These are phyloP conservation scores for Saitozyma sp. DNA, from an alignment of 768 basidiomycete species.

Conservation along the genomic window DNA sequence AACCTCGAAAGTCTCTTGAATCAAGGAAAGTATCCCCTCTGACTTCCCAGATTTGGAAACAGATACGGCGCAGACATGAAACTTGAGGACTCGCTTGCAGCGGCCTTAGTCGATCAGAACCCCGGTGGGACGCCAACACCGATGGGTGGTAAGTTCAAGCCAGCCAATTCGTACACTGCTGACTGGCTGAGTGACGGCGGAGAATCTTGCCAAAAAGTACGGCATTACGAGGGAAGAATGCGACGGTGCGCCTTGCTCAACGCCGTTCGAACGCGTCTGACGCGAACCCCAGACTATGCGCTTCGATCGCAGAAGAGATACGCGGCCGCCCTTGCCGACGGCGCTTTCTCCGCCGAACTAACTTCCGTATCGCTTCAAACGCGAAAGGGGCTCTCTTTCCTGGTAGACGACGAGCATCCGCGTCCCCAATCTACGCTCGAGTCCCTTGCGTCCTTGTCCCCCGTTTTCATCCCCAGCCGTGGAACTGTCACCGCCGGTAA, in stretches of 20 bases:
- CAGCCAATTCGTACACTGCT: conserved; percentile 3
- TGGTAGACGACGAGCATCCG: conserved; percentile 50
- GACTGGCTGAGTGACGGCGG: conserved; percentile 49
- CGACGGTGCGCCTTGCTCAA: conserved; percentile 38
- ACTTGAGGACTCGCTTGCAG: conserved; percentile 54
- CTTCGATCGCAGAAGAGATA: conserved; percentile 53
- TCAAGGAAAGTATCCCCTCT: neutral
- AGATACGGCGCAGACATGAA: conserved; percentile 54
- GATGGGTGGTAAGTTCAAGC: conserved; percentile 46
- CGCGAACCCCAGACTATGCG: conserved; percentile 42
- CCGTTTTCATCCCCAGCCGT: conserved; percentile 50
- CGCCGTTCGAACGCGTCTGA: neutral
- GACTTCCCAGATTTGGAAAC: conserved; percentile 45
- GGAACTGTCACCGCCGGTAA: conserved; percentile 54
- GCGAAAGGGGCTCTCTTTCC: conserved; percentile 32
- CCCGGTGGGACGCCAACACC: conserved; percentile 47
- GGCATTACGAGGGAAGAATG: conserved; percentile 53
- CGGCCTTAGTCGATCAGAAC: conserved; percentile 53
- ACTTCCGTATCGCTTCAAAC: conserved; percentile 37
- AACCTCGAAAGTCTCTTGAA: neutral
- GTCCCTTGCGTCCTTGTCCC: conserved; percentile 44
- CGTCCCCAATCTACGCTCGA: conserved; percentile 50
- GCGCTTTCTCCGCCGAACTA: conserved; percentile 48
- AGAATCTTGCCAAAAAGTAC: conserved; percentile 55
- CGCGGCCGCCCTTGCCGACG: conserved; percentile 39